Base-by-base conservation (phyloP, 2,329 filamentous ascomycete genomes). In the Aspergillus clavatus region DNA sequence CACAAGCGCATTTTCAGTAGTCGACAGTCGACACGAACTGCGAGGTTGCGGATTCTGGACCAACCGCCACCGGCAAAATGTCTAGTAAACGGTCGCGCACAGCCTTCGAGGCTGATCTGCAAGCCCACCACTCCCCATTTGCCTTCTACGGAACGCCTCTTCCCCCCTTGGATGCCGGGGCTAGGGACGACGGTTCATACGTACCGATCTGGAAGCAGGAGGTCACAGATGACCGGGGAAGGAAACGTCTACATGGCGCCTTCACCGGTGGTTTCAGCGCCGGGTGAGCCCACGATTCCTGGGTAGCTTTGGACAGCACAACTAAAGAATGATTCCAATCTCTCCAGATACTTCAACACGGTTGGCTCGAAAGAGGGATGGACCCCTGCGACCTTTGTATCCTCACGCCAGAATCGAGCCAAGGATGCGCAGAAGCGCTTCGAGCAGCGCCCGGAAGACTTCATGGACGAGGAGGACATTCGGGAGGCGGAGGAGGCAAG, bases 131-230 rank as follows among this genome's bases (percentile, higher is more conserved):
- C 61, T 83, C 87, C 11, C 84, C 87, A 1, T 95, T 82, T 67
- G 86, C 85, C 45, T 63, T 85, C 45, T 95, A 86, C 65, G 93
- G 93, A 62, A 95, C 89, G 2, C 84, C 90, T 7, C 77, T 98
- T 12, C 89, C 89, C 1, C 81, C 87, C 3, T 72, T 82, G 48
- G 88, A 95, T 60, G 77, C 84, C 39, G 80, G 88, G 16, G 76
- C 80, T 28, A 84, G 89, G 58, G 90, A 97, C 66, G 88, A 96
- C 72, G 91, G 90, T 50, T 89, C 87, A 31, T 97, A 90, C 63
- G 81, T 95, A 12, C 93, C 93, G 0, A 71, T 95, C n/a, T 97
- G 93, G 89, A 95, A 97, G 72, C 93, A 98, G 74, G 91, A 96
- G 64, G 90, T 95, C 65, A 87, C 86, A 47, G 93, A 98, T 69